Percentiles rank a stretch among this genome's conserved stretches.
These are phyloP conservation scores for Kwoniella heveanensis DNA, from an alignment of 768 basidiomycete species.

Conservation along the genomic window DNA sequence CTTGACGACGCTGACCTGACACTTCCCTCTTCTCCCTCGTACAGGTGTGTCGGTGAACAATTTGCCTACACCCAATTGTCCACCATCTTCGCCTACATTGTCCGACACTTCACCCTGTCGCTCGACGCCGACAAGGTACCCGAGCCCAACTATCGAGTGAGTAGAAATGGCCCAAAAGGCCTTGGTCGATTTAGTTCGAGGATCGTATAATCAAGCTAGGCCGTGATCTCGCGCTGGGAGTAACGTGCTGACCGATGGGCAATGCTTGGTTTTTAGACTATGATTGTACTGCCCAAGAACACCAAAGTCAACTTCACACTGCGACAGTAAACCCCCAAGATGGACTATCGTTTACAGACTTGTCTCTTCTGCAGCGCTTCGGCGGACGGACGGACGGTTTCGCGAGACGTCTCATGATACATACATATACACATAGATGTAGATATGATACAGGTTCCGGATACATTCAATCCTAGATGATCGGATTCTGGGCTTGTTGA, in stretches of 20 bases:
- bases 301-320: conserved; percentile 42
- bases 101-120: conserved; percentile 74
- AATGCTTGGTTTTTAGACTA: conserved; percentile 64
- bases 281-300: conserved; percentile 79
- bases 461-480: no score
- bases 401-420: no score
- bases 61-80: conserved; percentile 95
- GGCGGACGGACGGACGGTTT: no score
- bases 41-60: conserved; percentile 58
- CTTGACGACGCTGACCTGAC: background rate
- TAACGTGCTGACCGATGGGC: background rate
- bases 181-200: no score
- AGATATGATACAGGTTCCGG: no score
- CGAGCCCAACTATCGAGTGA: conserved; percentile 83
- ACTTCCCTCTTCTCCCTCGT: background rate
- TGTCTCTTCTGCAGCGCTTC: no score
- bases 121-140: conserved; percentile 70
- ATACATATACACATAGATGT: no score
- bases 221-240: no score
- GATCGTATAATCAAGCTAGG: no score
- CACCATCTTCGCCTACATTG: conserved; percentile 73
- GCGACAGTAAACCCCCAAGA: background rate
- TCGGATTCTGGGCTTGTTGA: no score
- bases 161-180: conserved; percentile 42
- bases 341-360: no score